These are phyloP conservation scores for Mucor plumbeus DNA, from an alignment of 371 early-diverging fungal genomes.

Conservation along the genomic window DNA sequence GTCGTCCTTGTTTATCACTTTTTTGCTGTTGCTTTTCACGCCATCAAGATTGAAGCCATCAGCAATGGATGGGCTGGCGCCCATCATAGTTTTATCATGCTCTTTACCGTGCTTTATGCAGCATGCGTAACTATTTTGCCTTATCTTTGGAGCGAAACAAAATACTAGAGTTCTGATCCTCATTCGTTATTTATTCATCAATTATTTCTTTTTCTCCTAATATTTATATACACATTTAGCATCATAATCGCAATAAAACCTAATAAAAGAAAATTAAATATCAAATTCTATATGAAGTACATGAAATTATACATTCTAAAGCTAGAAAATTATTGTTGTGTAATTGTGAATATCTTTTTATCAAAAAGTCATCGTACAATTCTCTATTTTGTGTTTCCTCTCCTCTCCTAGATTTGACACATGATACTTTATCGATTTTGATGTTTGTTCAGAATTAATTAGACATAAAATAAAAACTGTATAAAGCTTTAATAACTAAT, in stretches of 20 bases:
- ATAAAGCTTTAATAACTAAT: too few relatives aligned
- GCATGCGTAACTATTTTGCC: slow-evolving; percentile 58
- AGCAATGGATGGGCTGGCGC: slow-evolving; percentile 7
- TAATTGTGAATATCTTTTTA: too few relatives aligned
- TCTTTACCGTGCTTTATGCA: slow-evolving; percentile 1
- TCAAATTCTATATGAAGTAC: neutral
- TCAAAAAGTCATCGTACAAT: too few relatives aligned
- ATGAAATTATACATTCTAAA: neutral
- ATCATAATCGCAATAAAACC: neutral
- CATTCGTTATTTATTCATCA: slow-evolving; percentile 1
- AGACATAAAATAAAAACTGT: too few relatives aligned
- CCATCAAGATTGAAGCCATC: slow-evolving; percentile 41
- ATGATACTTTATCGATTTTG: too few relatives aligned
- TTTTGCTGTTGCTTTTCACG: slow-evolving; percentile 82
- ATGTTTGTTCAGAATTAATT: too few relatives aligned
- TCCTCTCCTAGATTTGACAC: too few relatives aligned
- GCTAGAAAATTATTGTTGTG: too few relatives aligned
- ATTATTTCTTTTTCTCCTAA: neutral
- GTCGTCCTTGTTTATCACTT: slow-evolving; percentile 78
- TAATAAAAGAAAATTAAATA: neutral
- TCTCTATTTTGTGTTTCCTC: too few relatives aligned
- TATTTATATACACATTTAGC: slow-evolving; percentile 1
- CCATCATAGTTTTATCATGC: neutral
- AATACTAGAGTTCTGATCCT: neutral
- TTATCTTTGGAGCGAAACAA: slow-evolving; percentile 43